Evolutionary conservation across 768 basidiomycete species (phyloP).

Genomic region (Holtermannia corniformis): DNA sequence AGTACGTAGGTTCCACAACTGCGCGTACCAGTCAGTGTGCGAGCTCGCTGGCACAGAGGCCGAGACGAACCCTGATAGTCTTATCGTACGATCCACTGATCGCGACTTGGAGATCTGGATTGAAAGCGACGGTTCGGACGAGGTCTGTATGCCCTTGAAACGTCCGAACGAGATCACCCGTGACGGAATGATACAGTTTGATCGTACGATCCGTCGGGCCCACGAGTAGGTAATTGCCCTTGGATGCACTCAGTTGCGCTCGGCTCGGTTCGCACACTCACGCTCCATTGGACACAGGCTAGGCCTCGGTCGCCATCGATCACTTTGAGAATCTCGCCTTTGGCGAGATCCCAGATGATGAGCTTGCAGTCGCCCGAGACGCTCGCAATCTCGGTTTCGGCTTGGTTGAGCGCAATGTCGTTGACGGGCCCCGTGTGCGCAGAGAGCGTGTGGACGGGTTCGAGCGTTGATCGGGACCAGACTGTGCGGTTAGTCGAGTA

Average conservation of each 20-base stretch:
- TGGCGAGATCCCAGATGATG: conserved; percentile 18
- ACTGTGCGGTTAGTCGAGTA: conserved; percentile 5
- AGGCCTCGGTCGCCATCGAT: conserved; percentile 9
- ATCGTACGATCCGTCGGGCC: conserved; percentile 16
- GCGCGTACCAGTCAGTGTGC: background rate
- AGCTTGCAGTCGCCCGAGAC: conserved; percentile 19
- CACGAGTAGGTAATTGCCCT: conserved; percentile 19
- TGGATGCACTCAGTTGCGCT: background rate
- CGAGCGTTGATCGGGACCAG: background rate
- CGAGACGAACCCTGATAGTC: conserved; percentile 12
- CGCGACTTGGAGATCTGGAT: conserved; percentile 6
- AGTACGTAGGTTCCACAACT: conserved; percentile 15
- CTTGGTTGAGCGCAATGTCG: conserved; percentile 6
- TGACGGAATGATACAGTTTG: conserved; percentile 10
- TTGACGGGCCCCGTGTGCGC: conserved; percentile 20
- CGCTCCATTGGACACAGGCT: conserved; percentile 27
- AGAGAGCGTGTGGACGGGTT: background rate
- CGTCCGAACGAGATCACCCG: conserved; percentile 7
- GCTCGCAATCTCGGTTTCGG: conserved; percentile 5
- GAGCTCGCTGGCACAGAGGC: background rate
- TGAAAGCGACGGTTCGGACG: conserved; percentile 15
- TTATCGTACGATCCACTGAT: conserved; percentile 28
- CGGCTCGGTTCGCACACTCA: conserved; percentile 4
- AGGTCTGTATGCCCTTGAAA: conserved; percentile 21
- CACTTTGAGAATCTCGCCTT: conserved; percentile 4